Percentiles rank a stretch among this genome's conserved stretches.
Conservation (phyloP, 2,329 filamentous ascomycete genomes). For the Colletotrichum cordylinicola region DNA sequence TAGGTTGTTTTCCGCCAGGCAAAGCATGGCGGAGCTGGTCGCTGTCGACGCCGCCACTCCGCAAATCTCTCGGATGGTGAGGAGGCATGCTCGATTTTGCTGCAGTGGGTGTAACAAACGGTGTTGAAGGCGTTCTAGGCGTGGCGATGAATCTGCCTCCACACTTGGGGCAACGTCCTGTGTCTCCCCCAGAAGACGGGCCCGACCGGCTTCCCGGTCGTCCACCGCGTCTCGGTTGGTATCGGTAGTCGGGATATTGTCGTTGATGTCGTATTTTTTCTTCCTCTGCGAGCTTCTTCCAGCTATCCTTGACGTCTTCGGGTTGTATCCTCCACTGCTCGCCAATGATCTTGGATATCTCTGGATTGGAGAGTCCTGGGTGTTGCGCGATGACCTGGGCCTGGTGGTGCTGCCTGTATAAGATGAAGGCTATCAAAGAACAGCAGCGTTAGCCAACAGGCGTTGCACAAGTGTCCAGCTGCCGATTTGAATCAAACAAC, state of each 20-base stretch:
- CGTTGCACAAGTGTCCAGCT: constrained; percentile 6
- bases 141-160: constrained; percentile 71
- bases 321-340: constrained; percentile 86
- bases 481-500: constrained; percentile 12
- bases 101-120: constrained; percentile 43
- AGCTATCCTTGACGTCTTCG: constrained; percentile 77
- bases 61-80: constrained; percentile 3
- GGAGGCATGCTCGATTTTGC: constrained; percentile 28
- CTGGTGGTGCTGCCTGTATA: constrained; percentile 95
- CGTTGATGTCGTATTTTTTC: constrained; percentile 89
- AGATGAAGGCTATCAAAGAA: constrained; percentile 80
- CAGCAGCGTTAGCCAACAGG: constrained; percentile 28
- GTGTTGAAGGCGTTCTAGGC: constrained; percentile 62
- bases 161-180: constrained; percentile 72
- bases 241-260: constrained; percentile 93
- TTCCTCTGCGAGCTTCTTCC: constrained; percentile 90
- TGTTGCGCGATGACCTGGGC: constrained; percentile 79
- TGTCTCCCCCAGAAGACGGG: constrained; percentile 49
- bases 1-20: constrained; percentile 11
- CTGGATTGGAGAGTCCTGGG: constrained; percentile 91
- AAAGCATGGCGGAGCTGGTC: constrained; percentile 16
- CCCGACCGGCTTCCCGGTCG: constrained; percentile 37
- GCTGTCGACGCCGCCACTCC: not conserved
- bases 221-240: constrained; percentile 78
- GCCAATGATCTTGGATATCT: constrained; percentile 97